Conservation (phyloP, 1,139 yeast species). For the Lodderomyces elongisporus region DNA sequence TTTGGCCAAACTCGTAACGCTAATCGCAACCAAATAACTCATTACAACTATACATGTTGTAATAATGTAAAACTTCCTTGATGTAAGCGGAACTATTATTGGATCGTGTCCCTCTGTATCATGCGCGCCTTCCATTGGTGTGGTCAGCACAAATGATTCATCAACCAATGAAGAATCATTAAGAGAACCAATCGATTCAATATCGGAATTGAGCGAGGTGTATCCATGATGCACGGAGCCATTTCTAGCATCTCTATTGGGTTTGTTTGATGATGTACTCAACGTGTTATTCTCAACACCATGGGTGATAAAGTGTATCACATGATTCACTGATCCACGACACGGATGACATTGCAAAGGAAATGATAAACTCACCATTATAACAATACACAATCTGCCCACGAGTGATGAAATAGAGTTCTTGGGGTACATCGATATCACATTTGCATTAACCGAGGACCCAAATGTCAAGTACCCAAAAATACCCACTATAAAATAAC, state of each 20-base stretch:
- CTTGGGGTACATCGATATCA: conserved; percentile 65
- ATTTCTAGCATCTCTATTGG: conserved; percentile 1
- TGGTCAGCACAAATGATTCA: conserved; percentile 40
- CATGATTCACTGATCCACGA: conserved; percentile 66
- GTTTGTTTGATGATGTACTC: neutral
- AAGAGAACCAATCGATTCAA: conserved; percentile 16
- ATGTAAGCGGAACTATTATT: conserved; percentile 48
- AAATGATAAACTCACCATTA: conserved; percentile 63
- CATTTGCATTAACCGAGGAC: conserved; percentile 59
- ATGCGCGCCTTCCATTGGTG: conserved; percentile 48
- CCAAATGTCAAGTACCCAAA: conserved; percentile 89
- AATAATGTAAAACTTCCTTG: conserved; percentile 53
- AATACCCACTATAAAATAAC: conserved; percentile 69
- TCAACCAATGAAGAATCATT: conserved; percentile 17
- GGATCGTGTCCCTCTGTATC: conserved; percentile 49
- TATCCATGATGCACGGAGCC: conserved; percentile 12
- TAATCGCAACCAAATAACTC: conserved; percentile 70
- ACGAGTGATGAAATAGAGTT: conserved; percentile 53
- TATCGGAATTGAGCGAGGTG: conserved; percentile 18
- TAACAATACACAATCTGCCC: conserved; percentile 66
- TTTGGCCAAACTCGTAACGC: conserved; percentile 74
- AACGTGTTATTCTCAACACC: conserved; percentile 19
- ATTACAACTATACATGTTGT: conserved; percentile 58
- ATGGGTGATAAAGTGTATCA: conserved; percentile 45
- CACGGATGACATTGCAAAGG: conserved; percentile 81